Base-by-base conservation (phyloP, 176 grass and related monocot genomes). In the Calamus simplicifolius region DNA sequence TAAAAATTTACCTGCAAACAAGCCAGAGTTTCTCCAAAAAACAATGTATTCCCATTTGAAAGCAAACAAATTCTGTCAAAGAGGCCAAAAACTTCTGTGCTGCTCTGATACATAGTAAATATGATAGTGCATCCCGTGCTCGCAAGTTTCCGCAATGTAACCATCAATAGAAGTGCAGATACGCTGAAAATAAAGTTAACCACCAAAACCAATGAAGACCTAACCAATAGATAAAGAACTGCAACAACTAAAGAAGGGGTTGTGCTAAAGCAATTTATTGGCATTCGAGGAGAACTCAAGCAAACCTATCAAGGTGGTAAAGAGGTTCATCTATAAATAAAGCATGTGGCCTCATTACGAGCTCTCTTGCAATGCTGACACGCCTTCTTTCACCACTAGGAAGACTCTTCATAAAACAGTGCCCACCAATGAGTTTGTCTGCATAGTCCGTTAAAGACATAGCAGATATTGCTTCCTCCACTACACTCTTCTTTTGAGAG, bases 61-160 rank as follows among this genome's bases (percentile, higher is more conserved):
- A 96, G 91, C 35, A 96, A 76, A 68, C 91, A 96, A 76, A 96
- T 96, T 58, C 86, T 82, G 58, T 96, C 91, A 7, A 96, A 96
- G 72, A 96, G 80, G 52, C 92, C 92, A 79, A 96, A 96, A 68
- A 96, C 92, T 59, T 96, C 86, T 18, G 92, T 96, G 69, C 92
- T 96, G 64, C 92, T 96, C 71, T 96, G 92, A 64, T 90, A 90
- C 92, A 96, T 96, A 52, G 92, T 96, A 78, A 96, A 96, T 51
- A 96, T 85, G 67, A 96, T 54, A 0, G 86, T 96, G 80, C 92
- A 96, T n/a, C 92, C 92, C 16, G 92, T 96, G 76, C 92, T 96
- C 58, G 92, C 92, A 69, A 96, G 82, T 80, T 96, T 96, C 86
- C 90, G 90, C 57, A 96, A 55, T 23, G 86, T 96, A 35, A 96